Conservation (phyloP, 2,329 filamentous ascomycete genomes). For the Colletotrichum liaoningense region DNA sequence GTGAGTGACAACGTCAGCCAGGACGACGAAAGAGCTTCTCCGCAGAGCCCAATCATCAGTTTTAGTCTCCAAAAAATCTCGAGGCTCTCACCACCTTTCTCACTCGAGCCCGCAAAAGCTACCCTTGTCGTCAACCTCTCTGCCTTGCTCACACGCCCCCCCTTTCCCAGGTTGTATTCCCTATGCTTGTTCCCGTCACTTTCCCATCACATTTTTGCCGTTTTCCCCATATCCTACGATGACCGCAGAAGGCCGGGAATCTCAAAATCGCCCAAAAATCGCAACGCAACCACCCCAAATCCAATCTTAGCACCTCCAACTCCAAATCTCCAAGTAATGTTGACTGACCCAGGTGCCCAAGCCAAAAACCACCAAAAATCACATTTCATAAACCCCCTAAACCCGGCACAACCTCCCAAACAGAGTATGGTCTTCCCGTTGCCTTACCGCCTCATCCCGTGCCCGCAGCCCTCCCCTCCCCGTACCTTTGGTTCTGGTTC, state of each 20-base stretch:
- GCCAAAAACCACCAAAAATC: background rate
- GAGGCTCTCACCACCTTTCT: background rate
- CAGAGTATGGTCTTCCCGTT: slow-evolving; percentile 9
- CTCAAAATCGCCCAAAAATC: slow-evolving; percentile 10
- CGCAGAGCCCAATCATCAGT: slow-evolving; percentile 7
- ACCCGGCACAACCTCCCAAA: background rate
- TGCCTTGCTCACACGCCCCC: slow-evolving; percentile 17
- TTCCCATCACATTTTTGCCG: slow-evolving; percentile 16
- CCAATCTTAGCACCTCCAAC: background rate
- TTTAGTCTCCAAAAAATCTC: background rate
- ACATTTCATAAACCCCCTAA: background rate
- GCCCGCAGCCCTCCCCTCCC: background rate
- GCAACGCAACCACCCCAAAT: background rate
- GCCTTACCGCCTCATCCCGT: slow-evolving; percentile 3
- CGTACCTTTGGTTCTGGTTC: slow-evolving; percentile 7
- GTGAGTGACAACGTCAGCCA: background rate
- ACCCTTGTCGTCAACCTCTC: background rate
- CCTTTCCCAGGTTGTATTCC: background rate
- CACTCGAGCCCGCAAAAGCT: background rate
- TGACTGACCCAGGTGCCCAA: background rate
- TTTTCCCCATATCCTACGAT: slow-evolving; percentile 18
- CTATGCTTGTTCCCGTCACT: background rate
- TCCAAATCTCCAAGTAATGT: background rate
- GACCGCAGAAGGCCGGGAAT: background rate
- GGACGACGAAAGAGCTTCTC: background rate